Evolutionary conservation across 2,329 filamentous ascomycete genomes (phyloP), one percentile per base, ranked within the genome.

Genomic region (Bipolaris oryzae): DNA sequence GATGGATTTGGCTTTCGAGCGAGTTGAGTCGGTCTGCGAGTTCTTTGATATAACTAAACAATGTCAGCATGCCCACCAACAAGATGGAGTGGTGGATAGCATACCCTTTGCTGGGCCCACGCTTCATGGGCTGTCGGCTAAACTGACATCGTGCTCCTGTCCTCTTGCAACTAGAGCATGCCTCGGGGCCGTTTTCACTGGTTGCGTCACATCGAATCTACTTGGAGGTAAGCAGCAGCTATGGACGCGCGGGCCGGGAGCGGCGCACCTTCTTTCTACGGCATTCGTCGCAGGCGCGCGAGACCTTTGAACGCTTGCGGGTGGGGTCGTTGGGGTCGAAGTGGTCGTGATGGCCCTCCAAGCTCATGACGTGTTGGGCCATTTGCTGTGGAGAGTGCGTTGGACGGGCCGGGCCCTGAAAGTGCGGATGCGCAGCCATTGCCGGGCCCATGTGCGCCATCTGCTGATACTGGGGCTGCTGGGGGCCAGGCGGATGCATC

Each of bases 121-220:
- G 73, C 61, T 77, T 77, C 74, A 77, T 76, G 2, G 75, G 75
- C 53, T 77, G 74, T 50, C 76, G 67, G 48, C 74, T 77, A 51
- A 77, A 77, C 48, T 76, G 76, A 45, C 76, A 77, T n/a, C 71
- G 67, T 16, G 74, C 73, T 2, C 74, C 74, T 1, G 76, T 76
- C 42, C 74, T 65, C 58, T 77, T 77, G 50, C 76, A 77, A 50
- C 74, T 76, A 20, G 75, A 77, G 55, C 75, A 77, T 31, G 76
- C 69, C 60, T 76, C 74, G 13, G 75, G 74, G 1, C 74, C 75
- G 33, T 76, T 77, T 48, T 77, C 75, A 43, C 69, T 73, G 9
- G 75, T 77, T 23, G 75, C 74, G 53, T 77, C 75, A 58, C 75
- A 77, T 57, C 75, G 70, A 50, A 77, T 77, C 75, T 77, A 55